Evolutionary conservation across 1,139 yeast genomes (phyloP).

Genomic region (Ogataea hybrid): DNA sequence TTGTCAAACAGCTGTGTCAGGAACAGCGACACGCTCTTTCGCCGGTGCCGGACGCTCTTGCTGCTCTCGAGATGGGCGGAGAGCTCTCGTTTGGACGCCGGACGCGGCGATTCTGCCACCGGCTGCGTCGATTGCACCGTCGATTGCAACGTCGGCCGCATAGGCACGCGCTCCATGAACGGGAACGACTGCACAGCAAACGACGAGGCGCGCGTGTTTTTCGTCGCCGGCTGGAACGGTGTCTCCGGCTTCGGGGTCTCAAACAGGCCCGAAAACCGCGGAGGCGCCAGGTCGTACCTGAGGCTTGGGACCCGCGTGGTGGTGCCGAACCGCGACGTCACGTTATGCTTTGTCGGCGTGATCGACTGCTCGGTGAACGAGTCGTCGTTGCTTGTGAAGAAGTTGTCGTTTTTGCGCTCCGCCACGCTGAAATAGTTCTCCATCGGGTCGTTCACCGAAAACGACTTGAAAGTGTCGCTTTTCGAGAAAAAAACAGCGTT

Average conservation of each 20-base stretch:
- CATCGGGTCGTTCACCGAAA: background rate
- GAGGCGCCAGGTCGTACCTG: slow-evolving; percentile 2
- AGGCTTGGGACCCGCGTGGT: slow-evolving; percentile 12
- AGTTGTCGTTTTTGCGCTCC: slow-evolving; percentile 11
- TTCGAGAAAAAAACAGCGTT: slow-evolving; percentile 1
- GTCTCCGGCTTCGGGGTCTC: slow-evolving; percentile 5
- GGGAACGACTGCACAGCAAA: slow-evolving; percentile 3
- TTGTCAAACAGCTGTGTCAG: slow-evolving; percentile 10
- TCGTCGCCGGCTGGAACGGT: background rate
- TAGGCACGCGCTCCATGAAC: background rate
- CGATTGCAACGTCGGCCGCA: too few species aligned
- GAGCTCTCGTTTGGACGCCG: background rate
- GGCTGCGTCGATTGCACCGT: background rate
- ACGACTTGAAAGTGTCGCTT: background rate
- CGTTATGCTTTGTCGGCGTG: slow-evolving; percentile 11
- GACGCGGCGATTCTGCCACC: background rate
- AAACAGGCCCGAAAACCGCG: slow-evolving; percentile 3
- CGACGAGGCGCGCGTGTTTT: background rate
- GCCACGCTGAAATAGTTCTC: slow-evolving; percentile 9
- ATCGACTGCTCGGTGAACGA: slow-evolving; percentile 6
- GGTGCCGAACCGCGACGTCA: slow-evolving; percentile 3
- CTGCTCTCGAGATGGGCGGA: background rate
- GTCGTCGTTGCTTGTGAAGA: slow-evolving; percentile 9
- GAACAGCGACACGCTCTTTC: slow-evolving; percentile 8
- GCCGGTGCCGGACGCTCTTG: background rate